Base-by-base conservation (phyloP, 2,329 filamentous ascomycete species). In the Setomelanomma holmii region DNA sequence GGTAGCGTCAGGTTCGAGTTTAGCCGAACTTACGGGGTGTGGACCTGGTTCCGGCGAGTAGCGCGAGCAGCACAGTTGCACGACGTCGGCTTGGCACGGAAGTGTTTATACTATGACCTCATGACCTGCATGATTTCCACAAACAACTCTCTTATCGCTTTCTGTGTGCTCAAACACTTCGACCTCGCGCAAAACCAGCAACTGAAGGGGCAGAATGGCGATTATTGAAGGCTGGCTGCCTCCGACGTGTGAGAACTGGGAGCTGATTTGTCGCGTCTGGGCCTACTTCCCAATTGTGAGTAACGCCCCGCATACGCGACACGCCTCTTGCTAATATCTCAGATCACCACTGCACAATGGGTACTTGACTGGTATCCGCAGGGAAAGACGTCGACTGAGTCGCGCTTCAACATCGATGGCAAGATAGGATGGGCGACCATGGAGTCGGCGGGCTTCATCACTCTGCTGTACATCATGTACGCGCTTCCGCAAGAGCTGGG, bases 361-460 rank as follows among this genome's bases (percentile, higher is more conserved):
- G 16, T 74, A 14, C 53, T 87, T 49, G 83, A 85, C 49, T 96
- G 86, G 83, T 95, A 97, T 74, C 90, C 90, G 44, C 91, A 93
- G 80, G 95, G 95, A 73, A 98, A 98, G 77, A 96, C 93, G 2
- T 96, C 91, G 3, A 82, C 86, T 16, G 69, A 81, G 3, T 92
- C 89, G 64, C 78, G 78, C 11, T 80, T 95, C 71, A 99, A 99
- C 76, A 75, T 98, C n/a, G 90, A 93, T 1, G 95, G 95, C 55
- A 90, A 90, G 64, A 79, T 91, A 58, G 92, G 86, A 51, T 99
- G 95, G 95, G 82, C 89, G 49, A 84, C 87, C 2, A 97, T 97
- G 91, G 95, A 99, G 75, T 79, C 84, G 12, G 87, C 90, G 0
- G 91, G 91, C 14, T 88, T 92, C 68, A 67, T 91, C 27, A 89